These are phyloP conservation scores for Oryza meyeriana DNA, from an alignment of 176 grass and related monocot genomes.

Conservation along the genomic window DNA sequence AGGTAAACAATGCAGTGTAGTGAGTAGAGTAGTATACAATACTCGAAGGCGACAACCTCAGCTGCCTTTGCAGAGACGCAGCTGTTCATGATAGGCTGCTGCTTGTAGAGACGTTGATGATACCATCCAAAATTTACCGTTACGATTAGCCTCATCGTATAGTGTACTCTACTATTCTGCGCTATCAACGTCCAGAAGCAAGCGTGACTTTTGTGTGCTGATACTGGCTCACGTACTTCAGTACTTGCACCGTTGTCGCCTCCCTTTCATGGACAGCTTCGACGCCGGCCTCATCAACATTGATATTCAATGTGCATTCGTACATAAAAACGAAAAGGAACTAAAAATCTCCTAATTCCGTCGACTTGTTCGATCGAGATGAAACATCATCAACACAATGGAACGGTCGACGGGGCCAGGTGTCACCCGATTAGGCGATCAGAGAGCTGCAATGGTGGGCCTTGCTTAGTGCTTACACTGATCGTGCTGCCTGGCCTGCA, in stretches of 20 bases:
- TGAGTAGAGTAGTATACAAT: not conserved
- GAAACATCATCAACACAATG: constrained; percentile 11
- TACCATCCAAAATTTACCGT: not conserved
- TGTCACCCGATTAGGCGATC: not conserved
- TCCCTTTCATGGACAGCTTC: constrained; percentile 22
- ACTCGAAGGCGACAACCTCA: not conserved
- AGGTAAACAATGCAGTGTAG: not conserved
- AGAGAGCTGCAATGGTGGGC: constrained; percentile 18
- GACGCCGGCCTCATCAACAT: not conserved
- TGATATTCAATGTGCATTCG: not conserved
- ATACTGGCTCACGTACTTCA: not conserved
- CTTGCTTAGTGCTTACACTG: not conserved
- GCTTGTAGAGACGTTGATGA: not conserved
- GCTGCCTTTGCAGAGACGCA: not conserved
- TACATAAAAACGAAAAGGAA: not conserved
- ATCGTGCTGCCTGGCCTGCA: not conserved
- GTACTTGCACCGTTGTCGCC: not conserved
- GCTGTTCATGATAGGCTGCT: not conserved
- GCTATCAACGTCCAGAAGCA: not conserved
- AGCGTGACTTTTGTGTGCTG: not conserved
- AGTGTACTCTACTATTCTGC: not conserved
- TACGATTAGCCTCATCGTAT: not conserved
- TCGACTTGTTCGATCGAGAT: not conserved
- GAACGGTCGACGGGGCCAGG: constrained; percentile 8
- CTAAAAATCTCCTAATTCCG: no score